Evolutionary conservation across 176 grass and related monocot genomes (phyloP).

Genomic region (Ensete glaucum): DNA sequence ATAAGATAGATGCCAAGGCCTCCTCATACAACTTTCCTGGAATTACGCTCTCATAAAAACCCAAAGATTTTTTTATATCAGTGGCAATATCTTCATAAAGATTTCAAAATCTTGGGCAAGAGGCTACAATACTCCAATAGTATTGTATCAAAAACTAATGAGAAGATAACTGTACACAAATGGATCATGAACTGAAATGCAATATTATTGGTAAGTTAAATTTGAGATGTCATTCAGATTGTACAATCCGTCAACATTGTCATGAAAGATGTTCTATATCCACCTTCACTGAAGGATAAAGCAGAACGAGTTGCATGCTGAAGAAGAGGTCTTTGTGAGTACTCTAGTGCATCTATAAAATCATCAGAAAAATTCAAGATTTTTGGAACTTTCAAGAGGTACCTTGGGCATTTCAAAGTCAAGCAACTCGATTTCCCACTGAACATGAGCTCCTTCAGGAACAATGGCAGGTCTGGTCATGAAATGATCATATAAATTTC

Average conservation of each 20-base stretch:
- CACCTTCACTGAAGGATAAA: background rate
- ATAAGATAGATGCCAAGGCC: background rate
- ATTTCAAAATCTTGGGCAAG: background rate
- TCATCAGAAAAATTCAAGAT: background rate
- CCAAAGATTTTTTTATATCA: background rate
- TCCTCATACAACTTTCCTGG: background rate
- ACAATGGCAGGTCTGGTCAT: constrained; percentile 67
- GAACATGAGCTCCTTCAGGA: constrained; percentile 88
- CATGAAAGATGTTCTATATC: no score
- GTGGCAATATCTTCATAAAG: background rate
- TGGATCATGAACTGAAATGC: background rate
- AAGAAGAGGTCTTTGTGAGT: background rate
- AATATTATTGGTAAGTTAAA: background rate
- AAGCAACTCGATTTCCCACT: constrained; percentile 91
- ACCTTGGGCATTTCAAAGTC: constrained; percentile 91
- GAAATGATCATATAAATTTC: background rate
- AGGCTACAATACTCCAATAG: no score
- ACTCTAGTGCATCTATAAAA: background rate
- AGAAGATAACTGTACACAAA: background rate
- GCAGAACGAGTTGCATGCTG: background rate
- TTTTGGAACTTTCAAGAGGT: background rate
- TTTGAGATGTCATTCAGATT: background rate
- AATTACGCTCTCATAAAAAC: background rate
- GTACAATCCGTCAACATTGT: no score
- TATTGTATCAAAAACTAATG: background rate